Conservation (phyloP, 495 filamentous ascomycete species). For the Neurospora sp. region DNA sequence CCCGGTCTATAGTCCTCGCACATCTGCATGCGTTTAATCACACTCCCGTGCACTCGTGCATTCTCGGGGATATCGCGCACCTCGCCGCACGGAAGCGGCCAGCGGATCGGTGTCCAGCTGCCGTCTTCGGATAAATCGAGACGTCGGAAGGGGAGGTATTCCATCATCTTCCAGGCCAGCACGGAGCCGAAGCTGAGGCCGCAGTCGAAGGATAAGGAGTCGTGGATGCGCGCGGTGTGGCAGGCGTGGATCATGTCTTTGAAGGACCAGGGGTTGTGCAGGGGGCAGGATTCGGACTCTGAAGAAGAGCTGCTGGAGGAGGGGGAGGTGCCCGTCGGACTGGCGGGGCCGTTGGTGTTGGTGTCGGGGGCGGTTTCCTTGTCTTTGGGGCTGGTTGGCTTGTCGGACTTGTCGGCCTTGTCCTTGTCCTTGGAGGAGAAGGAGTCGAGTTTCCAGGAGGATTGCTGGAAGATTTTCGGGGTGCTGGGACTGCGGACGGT, state of each 20-base stretch:
- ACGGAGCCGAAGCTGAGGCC: conserved; percentile 51
- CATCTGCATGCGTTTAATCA: conserved; percentile 60
- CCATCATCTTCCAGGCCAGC: conserved; percentile 71
- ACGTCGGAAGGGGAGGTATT: conserved; percentile 73
- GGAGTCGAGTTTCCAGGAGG: not conserved
- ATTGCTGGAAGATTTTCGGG: conserved; percentile 11
- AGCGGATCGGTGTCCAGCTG: conserved; percentile 70
- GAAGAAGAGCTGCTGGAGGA: not conserved
- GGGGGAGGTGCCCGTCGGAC: not conserved
- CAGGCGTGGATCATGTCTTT: conserved; percentile 47
- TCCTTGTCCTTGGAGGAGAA: not conserved
- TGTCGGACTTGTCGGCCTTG: not conserved
- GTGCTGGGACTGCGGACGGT: conserved; percentile 23
- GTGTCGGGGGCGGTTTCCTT: not conserved
- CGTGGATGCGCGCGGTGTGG: conserved; percentile 58
- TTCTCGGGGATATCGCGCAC: conserved; percentile 68
- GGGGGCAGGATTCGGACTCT: not conserved
- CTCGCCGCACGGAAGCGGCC: conserved; percentile 73
- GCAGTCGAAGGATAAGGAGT: conserved; percentile 59
- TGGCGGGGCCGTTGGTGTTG: not conserved
- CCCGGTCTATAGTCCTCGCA: conserved; percentile 62
- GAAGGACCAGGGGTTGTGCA: conserved; percentile 29
- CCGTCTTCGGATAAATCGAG: conserved; percentile 71
- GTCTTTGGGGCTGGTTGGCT: not conserved
- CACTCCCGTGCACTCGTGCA: conserved; percentile 62